These are phyloP conservation scores for Ophiostoma montium DNA, from an alignment of 2,329 filamentous ascomycete genomes.

Conservation along the genomic window DNA sequence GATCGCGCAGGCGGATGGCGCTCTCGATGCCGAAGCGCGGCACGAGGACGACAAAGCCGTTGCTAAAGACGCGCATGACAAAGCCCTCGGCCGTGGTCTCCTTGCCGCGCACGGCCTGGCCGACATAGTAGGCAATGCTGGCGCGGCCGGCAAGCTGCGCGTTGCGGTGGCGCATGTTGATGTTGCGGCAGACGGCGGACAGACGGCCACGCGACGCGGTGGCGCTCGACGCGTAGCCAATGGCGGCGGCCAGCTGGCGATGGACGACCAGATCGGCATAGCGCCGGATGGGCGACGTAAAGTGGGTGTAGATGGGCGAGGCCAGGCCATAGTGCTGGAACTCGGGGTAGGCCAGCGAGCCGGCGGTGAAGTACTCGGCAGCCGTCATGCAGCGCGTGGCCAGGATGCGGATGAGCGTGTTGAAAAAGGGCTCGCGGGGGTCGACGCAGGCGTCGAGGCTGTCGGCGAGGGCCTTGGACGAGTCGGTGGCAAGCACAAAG, in stretches of 20 bases:
- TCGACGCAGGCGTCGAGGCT: constrained; percentile 80
- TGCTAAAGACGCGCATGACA: constrained; percentile 93
- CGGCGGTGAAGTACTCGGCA: constrained; percentile 94
- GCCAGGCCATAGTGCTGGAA: constrained; percentile 96
- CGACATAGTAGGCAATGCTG: constrained; percentile 94
- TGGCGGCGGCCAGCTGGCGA: constrained; percentile 77
- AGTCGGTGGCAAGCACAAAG: constrained; percentile 53
- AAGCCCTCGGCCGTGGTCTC: constrained; percentile 63
- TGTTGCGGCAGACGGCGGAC: constrained; percentile 92
- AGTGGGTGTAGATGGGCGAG: constrained; percentile 95
- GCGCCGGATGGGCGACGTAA: constrained; percentile 90
- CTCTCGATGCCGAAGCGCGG: constrained; percentile 92
- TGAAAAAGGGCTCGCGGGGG: constrained; percentile 80
- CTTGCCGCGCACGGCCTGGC: constrained; percentile 75
- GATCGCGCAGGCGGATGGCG: constrained; percentile 71
- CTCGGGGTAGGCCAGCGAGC: constrained; percentile 82
- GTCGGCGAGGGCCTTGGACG: constrained; percentile 84
- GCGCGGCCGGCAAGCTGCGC: constrained; percentile 90
- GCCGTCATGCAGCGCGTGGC: constrained; percentile 99
- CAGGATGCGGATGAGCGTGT: constrained; percentile 93
- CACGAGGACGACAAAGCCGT: constrained; percentile 93
- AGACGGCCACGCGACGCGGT: constrained; percentile 72
- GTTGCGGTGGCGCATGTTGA: constrained; percentile 94
- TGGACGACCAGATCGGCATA: constrained; percentile 86
- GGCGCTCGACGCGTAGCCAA: constrained; percentile 81